phyloP scores from a whole-genome alignment of 768 basidiomycete genomes.

The Auriculariales sp. region DNA sequence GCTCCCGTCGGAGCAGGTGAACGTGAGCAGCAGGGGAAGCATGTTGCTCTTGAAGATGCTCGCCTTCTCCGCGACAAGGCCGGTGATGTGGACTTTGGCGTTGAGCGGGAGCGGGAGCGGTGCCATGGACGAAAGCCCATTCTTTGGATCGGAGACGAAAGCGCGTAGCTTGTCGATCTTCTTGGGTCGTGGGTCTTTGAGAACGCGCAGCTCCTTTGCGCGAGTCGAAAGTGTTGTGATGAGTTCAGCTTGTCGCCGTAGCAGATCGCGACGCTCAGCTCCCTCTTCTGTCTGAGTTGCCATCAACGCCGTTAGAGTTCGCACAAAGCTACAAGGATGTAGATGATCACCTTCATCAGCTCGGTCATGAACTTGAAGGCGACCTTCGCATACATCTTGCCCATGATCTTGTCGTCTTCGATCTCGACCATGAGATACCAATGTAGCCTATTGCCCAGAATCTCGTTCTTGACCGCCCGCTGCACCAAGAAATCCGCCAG shows the following conservation, averaged over 20 bases:
- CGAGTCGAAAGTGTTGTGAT: constrained; percentile 75
- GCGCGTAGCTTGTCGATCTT: constrained; percentile 94
- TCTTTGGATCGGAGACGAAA: constrained; percentile 72
- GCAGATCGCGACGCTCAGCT: constrained; percentile 67
- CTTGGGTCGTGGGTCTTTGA: constrained; percentile 88
- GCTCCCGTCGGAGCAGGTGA: constrained; percentile 69
- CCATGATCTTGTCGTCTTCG: constrained; percentile 72
- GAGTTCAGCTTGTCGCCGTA: constrained; percentile 82
- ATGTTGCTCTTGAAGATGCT: constrained; percentile 97
- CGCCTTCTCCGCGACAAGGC: constrained; percentile 83
- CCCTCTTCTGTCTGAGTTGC: constrained; percentile 50
- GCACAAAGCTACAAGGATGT: not conserved
- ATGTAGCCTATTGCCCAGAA: constrained; percentile 83
- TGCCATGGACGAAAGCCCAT: constrained; percentile 58
- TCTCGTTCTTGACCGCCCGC: constrained; percentile 65
- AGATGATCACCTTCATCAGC: constrained; percentile 56
- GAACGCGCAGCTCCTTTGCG: constrained; percentile 74
- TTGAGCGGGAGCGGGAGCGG: constrained; percentile 84
- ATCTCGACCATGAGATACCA: constrained; percentile 99
- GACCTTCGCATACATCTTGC: constrained; percentile 87
- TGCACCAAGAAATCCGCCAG: constrained; percentile 84
- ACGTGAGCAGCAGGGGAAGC: constrained; percentile 80
- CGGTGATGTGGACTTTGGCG: constrained; percentile 69
- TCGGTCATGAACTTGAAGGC: constrained; percentile 83
- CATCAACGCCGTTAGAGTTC: not conserved